phyloP scores from a whole-genome alignment of 2,329 filamentous ascomycete genomes.

The Microcyclospora pomicola region DNA sequence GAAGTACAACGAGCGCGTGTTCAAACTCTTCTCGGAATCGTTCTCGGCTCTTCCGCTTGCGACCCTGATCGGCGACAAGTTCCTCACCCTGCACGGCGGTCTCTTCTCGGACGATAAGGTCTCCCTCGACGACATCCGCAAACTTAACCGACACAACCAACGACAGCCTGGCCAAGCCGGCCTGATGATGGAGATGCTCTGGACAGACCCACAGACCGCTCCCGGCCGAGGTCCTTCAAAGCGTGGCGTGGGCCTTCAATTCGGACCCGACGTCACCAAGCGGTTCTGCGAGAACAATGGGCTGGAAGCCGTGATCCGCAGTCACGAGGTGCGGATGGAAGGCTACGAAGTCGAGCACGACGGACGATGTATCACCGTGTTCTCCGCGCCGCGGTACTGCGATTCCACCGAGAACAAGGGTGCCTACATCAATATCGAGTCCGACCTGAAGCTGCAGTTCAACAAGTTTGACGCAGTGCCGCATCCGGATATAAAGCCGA shows the following conservation, averaged over 20 bases:
- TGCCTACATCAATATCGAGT: slow-evolving; percentile 92
- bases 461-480: slow-evolving; percentile 93
- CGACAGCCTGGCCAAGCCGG: slow-evolving; percentile 85
- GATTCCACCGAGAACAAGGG: slow-evolving; percentile 97
- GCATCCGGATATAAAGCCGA: slow-evolving; percentile 88
- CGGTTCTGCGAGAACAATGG: slow-evolving; percentile 94
- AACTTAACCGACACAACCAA: slow-evolving; percentile 80
- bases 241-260: slow-evolving; percentile 89
- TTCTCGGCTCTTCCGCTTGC: slow-evolving; percentile 90
- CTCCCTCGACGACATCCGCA: slow-evolving; percentile 83
- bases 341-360: slow-evolving; percentile 98
- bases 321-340: slow-evolving; percentile 96
- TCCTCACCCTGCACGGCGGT: slow-evolving; percentile 83
- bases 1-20: slow-evolving; percentile 91
- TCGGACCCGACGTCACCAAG: slow-evolving; percentile 92
- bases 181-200: slow-evolving; percentile 99
- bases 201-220: slow-evolving; percentile 86
- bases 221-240: slow-evolving; percentile 88
- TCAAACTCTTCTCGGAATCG: slow-evolving; percentile 96
- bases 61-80: slow-evolving; percentile 81
- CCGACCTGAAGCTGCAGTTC: slow-evolving; percentile 82
- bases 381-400: slow-evolving; percentile 94
- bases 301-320: slow-evolving; percentile 86
- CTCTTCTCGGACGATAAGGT: slow-evolving; percentile 92
- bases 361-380: slow-evolving; percentile 91